A percentile compares a stretch with the other conserved stretches of the same genome.
Evolutionary conservation across 768 basidiomycete species (phyloP).

Genomic region (Sporobolomyces phaffii): DNA sequence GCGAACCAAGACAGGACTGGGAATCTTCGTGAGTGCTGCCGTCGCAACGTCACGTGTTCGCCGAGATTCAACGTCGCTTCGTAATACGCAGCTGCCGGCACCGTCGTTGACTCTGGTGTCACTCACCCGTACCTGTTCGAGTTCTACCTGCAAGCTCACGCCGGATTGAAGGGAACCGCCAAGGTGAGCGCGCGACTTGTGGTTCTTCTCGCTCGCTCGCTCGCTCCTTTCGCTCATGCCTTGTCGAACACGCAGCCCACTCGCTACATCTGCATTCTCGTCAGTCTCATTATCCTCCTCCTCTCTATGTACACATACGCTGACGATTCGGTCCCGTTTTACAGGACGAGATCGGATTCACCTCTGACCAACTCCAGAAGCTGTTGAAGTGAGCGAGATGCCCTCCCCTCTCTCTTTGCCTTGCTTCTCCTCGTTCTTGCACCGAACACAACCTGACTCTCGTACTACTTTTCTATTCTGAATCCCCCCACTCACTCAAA

Average conservation of each 20-base stretch:
- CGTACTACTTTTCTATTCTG: no score
- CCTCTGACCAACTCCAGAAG: conserved; percentile 32
- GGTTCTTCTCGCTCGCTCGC: neutral
- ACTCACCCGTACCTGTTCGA: conserved; percentile 23
- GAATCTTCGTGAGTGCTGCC: conserved; percentile 14
- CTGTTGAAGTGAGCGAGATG: conserved; percentile 26
- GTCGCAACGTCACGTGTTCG: no score
- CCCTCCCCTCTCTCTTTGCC: no score
- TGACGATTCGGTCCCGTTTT: neutral
- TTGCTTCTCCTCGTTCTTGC: neutral
- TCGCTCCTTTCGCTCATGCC: no score
- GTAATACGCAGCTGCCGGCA: conserved; percentile 20
- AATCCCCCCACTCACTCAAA: no score
- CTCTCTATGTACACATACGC: neutral
- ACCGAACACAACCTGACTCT: no score
- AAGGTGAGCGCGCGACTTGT: neutral
- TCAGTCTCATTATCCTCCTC: neutral
- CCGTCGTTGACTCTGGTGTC: conserved; percentile 22
- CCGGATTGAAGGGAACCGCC: conserved; percentile 37
- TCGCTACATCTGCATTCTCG: conserved; percentile 37
- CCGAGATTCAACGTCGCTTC: no score
- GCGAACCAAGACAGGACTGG: conserved; percentile 30
- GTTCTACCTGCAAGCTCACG: conserved; percentile 32
- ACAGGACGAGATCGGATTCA: conserved; percentile 35
- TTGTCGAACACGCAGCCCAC: conserved; percentile 37